Conservation (phyloP, 306 rosid species). For the Cucumis cinereus region DNA sequence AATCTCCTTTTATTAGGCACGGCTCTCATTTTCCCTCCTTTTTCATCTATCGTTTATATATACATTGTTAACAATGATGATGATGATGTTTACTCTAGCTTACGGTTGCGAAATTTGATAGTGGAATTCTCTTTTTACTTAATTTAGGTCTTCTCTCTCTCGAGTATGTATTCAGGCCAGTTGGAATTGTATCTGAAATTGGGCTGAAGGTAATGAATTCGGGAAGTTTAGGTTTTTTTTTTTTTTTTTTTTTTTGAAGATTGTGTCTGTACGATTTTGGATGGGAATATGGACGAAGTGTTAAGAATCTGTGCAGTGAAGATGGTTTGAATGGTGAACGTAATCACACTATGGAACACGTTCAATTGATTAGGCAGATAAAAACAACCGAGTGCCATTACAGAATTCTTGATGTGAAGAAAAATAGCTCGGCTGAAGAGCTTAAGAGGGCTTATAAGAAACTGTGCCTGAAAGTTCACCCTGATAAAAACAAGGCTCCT, state of each 20-base stretch:
- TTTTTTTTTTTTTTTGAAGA: too few species aligned
- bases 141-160: neutral
- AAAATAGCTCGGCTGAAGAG: conserved; percentile 62
- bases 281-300: too few species aligned
- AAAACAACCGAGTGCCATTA: conserved; percentile 63
- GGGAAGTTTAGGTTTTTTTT: neutral
- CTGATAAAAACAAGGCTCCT: conserved; percentile 91
- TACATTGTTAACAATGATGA: neutral
- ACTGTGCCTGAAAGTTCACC: conserved; percentile 82
- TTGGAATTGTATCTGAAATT: neutral
- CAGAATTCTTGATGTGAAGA: conserved; percentile 63
- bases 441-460: conserved; percentile 79
- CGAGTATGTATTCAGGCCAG: neutral
- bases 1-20: neutral
- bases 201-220: neutral
- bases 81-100: neutral
- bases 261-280: too few species aligned
- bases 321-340: conserved; percentile 33
- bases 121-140: neutral
- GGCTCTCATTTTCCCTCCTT: neutral
- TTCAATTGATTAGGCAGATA: conserved; percentile 52
- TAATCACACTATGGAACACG: conserved; percentile 55
- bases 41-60: neutral
- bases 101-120: neutral
- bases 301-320: too few species aligned